Conservation (phyloP, 768 basidiomycete genomes). For the Tricholoma matsutake region DNA sequence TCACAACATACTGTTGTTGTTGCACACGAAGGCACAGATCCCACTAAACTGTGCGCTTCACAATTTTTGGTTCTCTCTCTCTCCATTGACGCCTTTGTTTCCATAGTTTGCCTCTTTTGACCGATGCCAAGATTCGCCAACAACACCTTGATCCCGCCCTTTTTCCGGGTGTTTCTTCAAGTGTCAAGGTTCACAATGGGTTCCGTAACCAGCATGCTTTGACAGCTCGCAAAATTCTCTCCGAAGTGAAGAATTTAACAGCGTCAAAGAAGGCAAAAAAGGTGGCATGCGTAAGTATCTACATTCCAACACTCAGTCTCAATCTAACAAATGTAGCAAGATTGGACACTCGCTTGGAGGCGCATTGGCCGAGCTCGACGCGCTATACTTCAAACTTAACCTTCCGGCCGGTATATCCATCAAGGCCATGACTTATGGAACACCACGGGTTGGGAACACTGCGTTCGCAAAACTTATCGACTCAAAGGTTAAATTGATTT, state of each 20-base stretch:
- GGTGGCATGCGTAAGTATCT: slow-evolving; percentile 36
- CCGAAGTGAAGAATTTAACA: slow-evolving; percentile 40
- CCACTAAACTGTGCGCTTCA: slow-evolving; percentile 43
- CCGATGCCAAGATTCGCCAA: slow-evolving; percentile 42
- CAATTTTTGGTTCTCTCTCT: neutral
- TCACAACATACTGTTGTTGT: slow-evolving; percentile 51
- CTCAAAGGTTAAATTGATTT: slow-evolving; percentile 30
- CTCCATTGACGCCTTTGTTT: neutral
- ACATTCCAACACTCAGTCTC: slow-evolving; percentile 3
- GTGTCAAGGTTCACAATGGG: slow-evolving; percentile 49
- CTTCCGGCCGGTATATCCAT: slow-evolving; percentile 38
- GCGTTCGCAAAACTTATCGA: slow-evolving; percentile 50
- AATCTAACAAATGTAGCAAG: slow-evolving; percentile 14
- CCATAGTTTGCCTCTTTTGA: slow-evolving; percentile 46
- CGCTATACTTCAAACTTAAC: slow-evolving; percentile 45
- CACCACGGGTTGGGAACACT: slow-evolving; percentile 48
- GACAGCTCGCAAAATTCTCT: slow-evolving; percentile 43
- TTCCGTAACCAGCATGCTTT: slow-evolving; percentile 50
- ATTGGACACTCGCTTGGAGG: slow-evolving; percentile 53
- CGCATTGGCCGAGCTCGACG: slow-evolving; percentile 49
- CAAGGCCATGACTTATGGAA: slow-evolving; percentile 45
- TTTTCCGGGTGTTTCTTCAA: slow-evolving; percentile 51
- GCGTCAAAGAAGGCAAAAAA: slow-evolving; percentile 30
- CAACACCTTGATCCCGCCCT: slow-evolving; percentile 39
- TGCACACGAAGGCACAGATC: slow-evolving; percentile 61